Evolutionary conservation across 2,329 filamentous ascomycete species (phyloP).

Genomic region (Byssothecium circinans): DNA sequence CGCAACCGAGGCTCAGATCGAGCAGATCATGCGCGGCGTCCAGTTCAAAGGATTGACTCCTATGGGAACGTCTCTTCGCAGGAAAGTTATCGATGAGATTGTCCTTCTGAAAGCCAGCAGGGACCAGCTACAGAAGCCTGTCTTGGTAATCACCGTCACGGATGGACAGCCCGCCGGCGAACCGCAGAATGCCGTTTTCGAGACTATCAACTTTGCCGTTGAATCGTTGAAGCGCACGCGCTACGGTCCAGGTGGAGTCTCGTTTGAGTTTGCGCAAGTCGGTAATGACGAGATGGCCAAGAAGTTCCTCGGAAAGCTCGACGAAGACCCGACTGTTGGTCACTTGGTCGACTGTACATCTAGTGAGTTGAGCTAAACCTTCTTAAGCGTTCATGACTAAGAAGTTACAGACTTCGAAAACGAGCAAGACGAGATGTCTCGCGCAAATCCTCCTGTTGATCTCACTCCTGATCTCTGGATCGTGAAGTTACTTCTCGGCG

Average conservation of each 20-base stretch:
- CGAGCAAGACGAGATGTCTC: slow-evolving; percentile 67
- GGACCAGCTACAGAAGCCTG: slow-evolving; percentile 62
- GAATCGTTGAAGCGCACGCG: slow-evolving; percentile 52
- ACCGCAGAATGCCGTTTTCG: slow-evolving; percentile 57
- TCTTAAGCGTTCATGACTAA: slow-evolving; percentile 7
- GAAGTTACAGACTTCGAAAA: slow-evolving; percentile 61
- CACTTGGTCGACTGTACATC: slow-evolving; percentile 68
- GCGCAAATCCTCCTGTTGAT: slow-evolving; percentile 62
- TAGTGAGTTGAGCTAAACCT: slow-evolving; percentile 52
- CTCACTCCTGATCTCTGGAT: slow-evolving; percentile 68
- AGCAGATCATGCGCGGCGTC: slow-evolving; percentile 59
- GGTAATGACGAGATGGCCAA: slow-evolving; percentile 67
- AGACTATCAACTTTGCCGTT: slow-evolving; percentile 59
- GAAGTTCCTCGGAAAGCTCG: slow-evolving; percentile 65
- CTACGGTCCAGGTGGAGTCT: slow-evolving; percentile 61
- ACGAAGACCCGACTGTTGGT: slow-evolving; percentile 64
- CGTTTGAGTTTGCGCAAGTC: slow-evolving; percentile 70
- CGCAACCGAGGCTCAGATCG: slow-evolving; percentile 59
- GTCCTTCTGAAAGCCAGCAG: slow-evolving; percentile 56
- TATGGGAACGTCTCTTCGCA: slow-evolving; percentile 63
- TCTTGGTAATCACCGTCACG: slow-evolving; percentile 67
- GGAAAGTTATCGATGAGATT: slow-evolving; percentile 66
- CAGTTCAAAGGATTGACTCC: slow-evolving; percentile 68
- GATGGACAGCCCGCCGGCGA: slow-evolving; percentile 69
- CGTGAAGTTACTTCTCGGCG: slow-evolving; percentile 67